Conservation (phyloP, 805 yeast genomes). For the Brettanomyces bruxellensis region DNA sequence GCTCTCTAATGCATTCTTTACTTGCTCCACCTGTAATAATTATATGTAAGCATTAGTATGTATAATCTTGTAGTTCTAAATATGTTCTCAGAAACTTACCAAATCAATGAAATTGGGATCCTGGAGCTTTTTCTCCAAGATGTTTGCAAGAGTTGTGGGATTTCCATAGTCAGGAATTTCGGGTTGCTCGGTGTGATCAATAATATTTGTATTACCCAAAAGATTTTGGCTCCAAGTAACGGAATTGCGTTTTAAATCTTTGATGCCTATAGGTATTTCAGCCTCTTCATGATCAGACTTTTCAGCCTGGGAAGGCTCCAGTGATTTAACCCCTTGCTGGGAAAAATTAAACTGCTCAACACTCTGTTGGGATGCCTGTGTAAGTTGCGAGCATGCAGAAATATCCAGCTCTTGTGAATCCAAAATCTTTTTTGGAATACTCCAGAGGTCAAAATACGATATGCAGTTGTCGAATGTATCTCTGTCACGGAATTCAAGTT, state of each 20-base stretch:
- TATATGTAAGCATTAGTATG: neutral
- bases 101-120: conserved; percentile 7
- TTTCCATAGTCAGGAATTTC: neutral
- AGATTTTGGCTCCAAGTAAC: too few relatives aligned
- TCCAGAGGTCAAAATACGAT: conserved; percentile 8
- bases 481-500: neutral
- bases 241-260: too few relatives aligned
- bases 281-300: too few relatives aligned
- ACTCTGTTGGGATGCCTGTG: neutral
- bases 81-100: neutral
- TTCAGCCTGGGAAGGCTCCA: too few relatives aligned
- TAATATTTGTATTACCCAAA: too few relatives aligned
- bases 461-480: conserved; percentile 7
- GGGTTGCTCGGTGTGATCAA: neutral
- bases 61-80: neutral
- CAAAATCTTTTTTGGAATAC: conserved; percentile 2
- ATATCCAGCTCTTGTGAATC: neutral
- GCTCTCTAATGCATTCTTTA: neutral
- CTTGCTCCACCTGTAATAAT: neutral
- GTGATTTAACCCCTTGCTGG: too few relatives aligned
- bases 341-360: too few relatives aligned
- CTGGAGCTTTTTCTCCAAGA: neutral
- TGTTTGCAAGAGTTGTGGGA: too few relatives aligned
- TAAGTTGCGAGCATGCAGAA: neutral
- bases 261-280: too few relatives aligned